Evolutionary conservation across 1,139 yeast species (phyloP).

Genomic region (Pichia sp.): DNA sequence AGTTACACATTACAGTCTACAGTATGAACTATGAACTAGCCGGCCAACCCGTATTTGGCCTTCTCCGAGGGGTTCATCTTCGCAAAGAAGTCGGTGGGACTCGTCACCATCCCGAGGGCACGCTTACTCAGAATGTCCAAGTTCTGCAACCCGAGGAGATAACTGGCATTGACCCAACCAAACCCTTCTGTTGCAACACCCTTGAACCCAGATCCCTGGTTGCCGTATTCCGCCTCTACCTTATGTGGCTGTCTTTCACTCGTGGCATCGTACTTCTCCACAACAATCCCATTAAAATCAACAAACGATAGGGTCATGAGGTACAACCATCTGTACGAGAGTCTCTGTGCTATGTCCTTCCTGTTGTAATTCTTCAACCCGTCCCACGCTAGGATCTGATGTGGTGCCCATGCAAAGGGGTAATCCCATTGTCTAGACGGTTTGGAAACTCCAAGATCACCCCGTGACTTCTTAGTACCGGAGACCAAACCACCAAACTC

Average conservation of each 20-base stretch:
- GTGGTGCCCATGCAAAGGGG: constrained; percentile 99
- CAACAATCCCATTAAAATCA: constrained; percentile 93
- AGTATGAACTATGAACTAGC: background rate
- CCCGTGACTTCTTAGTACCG: constrained; percentile 78
- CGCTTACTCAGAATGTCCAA: constrained; percentile 69
- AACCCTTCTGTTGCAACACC: constrained; percentile 97
- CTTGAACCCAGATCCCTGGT: constrained; percentile 89
- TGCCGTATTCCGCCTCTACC: constrained; percentile 96
- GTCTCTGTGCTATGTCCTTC: constrained; percentile 58
- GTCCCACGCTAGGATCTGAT: constrained; percentile 92
- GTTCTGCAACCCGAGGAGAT: constrained; percentile 68
- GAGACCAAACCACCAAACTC: constrained; percentile 88
- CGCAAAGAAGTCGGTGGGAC: constrained; percentile 68
- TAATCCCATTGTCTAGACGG: constrained; percentile 98
- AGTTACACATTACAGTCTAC: too few relatives aligned
- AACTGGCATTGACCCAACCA: constrained; percentile 96
- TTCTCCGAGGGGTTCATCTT: constrained; percentile 48
- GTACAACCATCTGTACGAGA: constrained; percentile 84
- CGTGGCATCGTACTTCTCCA: constrained; percentile 92
- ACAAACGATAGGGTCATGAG: constrained; percentile 92
- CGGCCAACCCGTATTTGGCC: constrained; percentile 36
- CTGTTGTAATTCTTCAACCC: constrained; percentile 79
- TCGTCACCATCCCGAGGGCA: constrained; percentile 79
- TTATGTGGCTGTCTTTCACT: constrained; percentile 82
- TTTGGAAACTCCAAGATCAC: constrained; percentile 62